A percentile compares a stretch with the other conserved stretches of the same genome.
These are phyloP conservation scores for Hortiboletus campestris DNA, from an alignment of 768 basidiomycete species.

Conservation along the genomic window DNA sequence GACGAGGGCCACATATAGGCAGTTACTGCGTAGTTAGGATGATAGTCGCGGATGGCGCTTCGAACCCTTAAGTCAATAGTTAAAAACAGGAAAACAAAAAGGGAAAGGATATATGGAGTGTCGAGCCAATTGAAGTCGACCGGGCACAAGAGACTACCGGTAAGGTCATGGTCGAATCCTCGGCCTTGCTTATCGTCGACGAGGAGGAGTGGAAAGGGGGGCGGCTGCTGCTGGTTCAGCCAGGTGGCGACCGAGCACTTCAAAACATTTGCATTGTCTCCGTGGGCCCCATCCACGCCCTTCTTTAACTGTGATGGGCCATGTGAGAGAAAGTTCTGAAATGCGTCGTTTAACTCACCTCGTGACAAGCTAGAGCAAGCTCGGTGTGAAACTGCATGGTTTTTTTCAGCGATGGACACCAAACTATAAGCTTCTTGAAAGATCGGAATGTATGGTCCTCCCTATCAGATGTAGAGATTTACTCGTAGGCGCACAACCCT, in stretches of 20 bases:
- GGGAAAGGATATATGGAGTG: not conserved
- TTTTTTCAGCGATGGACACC: not conserved
- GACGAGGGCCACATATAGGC: conserved; percentile 4
- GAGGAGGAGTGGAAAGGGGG: not conserved
- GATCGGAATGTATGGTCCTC: not conserved
- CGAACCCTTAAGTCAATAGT: not conserved
- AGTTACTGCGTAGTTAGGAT: not conserved
- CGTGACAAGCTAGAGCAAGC: not conserved
- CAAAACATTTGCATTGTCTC: conserved; percentile 1
- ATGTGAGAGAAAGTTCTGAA: not conserved
- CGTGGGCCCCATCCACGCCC: conserved; percentile 5
- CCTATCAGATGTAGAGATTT: not conserved
- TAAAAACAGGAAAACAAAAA: not conserved
- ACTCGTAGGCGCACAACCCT: too few relatives aligned
- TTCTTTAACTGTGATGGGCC: not conserved
- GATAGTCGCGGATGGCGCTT: not conserved
- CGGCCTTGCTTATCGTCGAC: not conserved
- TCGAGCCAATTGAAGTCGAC: conserved; percentile 11
- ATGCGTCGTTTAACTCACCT: not conserved
- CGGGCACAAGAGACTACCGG: conserved; percentile 7
- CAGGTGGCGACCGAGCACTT: not conserved
- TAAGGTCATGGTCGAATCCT: conserved; percentile 10
- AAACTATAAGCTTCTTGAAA: not conserved
- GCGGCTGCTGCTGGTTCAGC: not conserved
- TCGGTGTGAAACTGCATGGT: not conserved